phyloP scores from a whole-genome alignment of 2,329 filamentous ascomycete species.

The Ceratocystis smalleyi region DNA sequence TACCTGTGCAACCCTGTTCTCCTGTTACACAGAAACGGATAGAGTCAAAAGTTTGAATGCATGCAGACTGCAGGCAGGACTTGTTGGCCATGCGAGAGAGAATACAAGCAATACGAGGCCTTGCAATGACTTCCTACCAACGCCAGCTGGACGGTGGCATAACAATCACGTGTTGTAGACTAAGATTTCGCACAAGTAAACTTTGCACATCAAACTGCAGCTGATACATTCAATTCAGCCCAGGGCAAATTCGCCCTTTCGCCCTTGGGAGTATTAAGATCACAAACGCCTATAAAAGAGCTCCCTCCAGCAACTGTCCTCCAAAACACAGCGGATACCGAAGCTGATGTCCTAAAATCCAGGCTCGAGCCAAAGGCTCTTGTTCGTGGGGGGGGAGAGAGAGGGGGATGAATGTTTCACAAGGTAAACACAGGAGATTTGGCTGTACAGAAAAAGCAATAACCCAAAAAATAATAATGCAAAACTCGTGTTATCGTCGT shows the following conservation, averaged over 20 bases:
- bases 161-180: too few species aligned
- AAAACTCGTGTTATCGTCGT: conserved; percentile 14
- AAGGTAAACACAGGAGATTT: neutral
- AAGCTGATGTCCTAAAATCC: conserved; percentile 2
- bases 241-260: neutral
- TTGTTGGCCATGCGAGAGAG: too few species aligned
- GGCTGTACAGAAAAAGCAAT: neutral
- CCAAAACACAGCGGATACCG: neutral
- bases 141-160: too few species aligned
- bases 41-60: neutral
- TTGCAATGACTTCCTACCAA: neutral
- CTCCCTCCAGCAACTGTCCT: neutral
- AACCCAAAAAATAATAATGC: conserved; percentile 1
- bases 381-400: too few species aligned
- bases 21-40: neutral
- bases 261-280: neutral
- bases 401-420: neutral
- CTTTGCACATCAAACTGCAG: neutral
- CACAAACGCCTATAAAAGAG: neutral
- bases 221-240: neutral
- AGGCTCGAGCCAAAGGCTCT: neutral
- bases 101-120: neutral
- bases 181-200: too few species aligned
- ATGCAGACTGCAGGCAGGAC: neutral
- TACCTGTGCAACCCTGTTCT: neutral